Evolutionary conservation across 2,329 filamentous ascomycete genomes (phyloP), one percentile per base, ranked within the genome.

Genomic region (Colletotrichum ledebouriae): DNA sequence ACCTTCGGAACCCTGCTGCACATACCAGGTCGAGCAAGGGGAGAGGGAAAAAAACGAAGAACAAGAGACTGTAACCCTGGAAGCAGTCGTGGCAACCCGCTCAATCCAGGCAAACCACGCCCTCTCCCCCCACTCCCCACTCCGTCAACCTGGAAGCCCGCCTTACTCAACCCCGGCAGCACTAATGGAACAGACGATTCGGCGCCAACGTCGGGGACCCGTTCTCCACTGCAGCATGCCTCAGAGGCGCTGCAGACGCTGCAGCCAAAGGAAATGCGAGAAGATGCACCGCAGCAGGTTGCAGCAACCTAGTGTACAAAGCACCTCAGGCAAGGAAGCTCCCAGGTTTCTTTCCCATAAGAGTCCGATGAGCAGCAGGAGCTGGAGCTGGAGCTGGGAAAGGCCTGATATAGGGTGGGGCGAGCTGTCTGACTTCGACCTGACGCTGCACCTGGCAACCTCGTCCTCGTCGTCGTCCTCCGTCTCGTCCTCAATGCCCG

Each of bases 111-210:
- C 34, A 53, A 49, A 41, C 20, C 20, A 60, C 44, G 15, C 58
- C 5, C 25, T 29, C 47, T 11, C 37, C 13, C 25, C 46, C 46
- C 46, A 34, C 44, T 60, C 29, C 34, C 47, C 55, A 59, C 65
- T 41, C 13, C 64, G 29, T 63, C 59, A 63, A 58, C 25, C 25
- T 22, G 3, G 22, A 22, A 25, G 41, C 46, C 65, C 55, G 65
- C 47, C 60, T 20, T 41, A n/a, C 47, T 59, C 29, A 9, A 6
- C 7, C 65, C 47, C 61, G 55, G 65, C 47, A 59, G 33, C 17
- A 17, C 17, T 17, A 17, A 17, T 68, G 65, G 65, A 59, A 59
- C 49, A 68, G 65, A 65, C 61, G 61, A 68, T 68, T 65, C 61
- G 65, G 63, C 60, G 60, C 53, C 65, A 67, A 64, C 29, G 60